These are phyloP conservation scores for Wickerhamomyces sydowiorum DNA, from an alignment of 805 yeast genomes.

Conservation along the genomic window DNA sequence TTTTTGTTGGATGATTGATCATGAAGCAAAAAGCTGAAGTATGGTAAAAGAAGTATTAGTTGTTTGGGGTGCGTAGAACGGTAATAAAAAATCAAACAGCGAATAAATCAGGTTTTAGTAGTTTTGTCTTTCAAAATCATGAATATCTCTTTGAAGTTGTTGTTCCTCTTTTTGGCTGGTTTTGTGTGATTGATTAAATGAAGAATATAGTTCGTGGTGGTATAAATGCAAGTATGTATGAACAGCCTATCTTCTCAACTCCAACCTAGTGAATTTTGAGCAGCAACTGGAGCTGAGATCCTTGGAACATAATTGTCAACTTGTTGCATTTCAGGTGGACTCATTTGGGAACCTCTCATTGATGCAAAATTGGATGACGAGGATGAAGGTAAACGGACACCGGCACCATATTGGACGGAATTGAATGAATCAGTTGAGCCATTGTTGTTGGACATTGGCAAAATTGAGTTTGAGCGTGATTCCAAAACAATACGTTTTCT, in stretches of 20 bases:
- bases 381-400: constrained; percentile 12
- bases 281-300: constrained; percentile 65
- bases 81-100: not conserved
- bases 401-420: constrained; percentile 17
- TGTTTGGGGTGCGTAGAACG: too few species aligned
- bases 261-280: constrained; percentile 74
- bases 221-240: too few species aligned
- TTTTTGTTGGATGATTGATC: too few species aligned
- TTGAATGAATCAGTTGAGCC: constrained; percentile 12
- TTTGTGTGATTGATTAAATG: too few species aligned
- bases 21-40: too few species aligned
- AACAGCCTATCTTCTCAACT: too few species aligned
- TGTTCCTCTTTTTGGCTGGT: not conserved
- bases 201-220: too few species aligned
- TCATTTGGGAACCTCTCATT: not conserved
- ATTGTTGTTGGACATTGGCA: constrained; percentile 8
- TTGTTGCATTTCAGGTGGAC: constrained; percentile 17
- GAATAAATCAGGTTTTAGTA: not conserved
- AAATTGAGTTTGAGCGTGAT: constrained; percentile 11
- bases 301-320: constrained; percentile 31
- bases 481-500: constrained; percentile 14
- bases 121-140: too few species aligned
- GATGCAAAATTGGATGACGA: not conserved
- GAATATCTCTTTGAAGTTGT: not conserved
- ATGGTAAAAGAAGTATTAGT: too few species aligned